Evolutionary conservation across 768 basidiomycete species (phyloP), one percentile per base, ranked within the genome.

Genomic region (Amyloporia xantha): DNA sequence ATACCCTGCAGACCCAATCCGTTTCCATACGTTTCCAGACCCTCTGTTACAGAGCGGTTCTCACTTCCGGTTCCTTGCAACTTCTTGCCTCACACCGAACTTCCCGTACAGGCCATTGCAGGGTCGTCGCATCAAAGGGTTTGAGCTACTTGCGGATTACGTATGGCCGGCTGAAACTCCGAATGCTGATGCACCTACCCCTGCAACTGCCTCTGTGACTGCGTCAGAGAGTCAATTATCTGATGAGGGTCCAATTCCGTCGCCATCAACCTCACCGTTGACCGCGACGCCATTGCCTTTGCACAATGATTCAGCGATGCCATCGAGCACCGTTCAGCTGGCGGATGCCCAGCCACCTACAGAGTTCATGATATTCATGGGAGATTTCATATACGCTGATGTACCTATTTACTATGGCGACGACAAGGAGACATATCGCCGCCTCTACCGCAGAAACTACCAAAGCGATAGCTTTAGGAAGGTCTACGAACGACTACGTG

Each of bases 321-420:
- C 25, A 49, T 4, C 44, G 13, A 33, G 17, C 12, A 12, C 30
- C n/a, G 15, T 15, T 39, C 6, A 6, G 17, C 49, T 17, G 19
- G 6, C 38, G 19, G 20, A 9, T 41, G 38, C 41, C 45, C 41
- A 24, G 20, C 55, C 65, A 19, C 68, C 68, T 3, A 65, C 74
- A 4, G 79, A 80, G 45, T 89, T 87, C 55, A 63, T 87, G 64
- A 59, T 86, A 5, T 79, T 87, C 62, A 65, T 88, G 42, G 86
- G 86, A 4, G 86, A 88, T 59, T 84, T 83, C 52, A 82, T 90
- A 53, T 86, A 88, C 54, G 81, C 82, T 1, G 85, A 88, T 55
- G 78, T 84, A 1, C 86, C 87, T 4, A 43, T 72, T 10, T 82
- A 80, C 58, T 71, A 75, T 37, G 83, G 83, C 2, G 78, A 82